These are phyloP conservation scores for Botryotinia narcissicola DNA, from an alignment of 2,329 filamentous ascomycete genomes.

Conservation along the genomic window DNA sequence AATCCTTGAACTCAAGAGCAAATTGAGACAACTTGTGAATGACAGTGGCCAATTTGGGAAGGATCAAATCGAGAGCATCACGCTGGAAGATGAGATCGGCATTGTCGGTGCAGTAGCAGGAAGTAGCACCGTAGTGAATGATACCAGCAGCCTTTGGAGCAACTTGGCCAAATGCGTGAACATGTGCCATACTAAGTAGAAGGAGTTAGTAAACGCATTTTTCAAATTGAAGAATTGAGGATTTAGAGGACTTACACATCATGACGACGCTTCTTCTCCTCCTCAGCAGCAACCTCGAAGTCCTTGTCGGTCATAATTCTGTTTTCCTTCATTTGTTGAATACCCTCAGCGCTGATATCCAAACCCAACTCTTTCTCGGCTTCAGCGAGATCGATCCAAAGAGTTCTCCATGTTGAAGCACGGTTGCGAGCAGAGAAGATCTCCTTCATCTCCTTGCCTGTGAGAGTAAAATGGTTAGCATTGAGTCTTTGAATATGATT, in stretches of 20 bases:
- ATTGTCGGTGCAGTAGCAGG: constrained; percentile 53
- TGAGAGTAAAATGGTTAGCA: constrained; percentile 3
- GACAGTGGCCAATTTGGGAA: constrained; percentile 75
- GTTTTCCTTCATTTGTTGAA: constrained; percentile 73
- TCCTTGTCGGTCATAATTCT: constrained; percentile 74
- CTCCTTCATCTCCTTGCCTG: constrained; percentile 62
- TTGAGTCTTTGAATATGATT: not conserved
- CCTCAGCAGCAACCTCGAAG: constrained; percentile 69
- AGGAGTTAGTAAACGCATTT: not conserved
- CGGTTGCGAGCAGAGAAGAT: constrained; percentile 74
- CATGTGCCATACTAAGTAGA: constrained; percentile 42
- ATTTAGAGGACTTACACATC: constrained; percentile 47
- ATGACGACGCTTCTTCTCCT: constrained; percentile 72
- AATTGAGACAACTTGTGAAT: constrained; percentile 73
- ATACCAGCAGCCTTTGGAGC: constrained; percentile 78
- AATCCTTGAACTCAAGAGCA: constrained; percentile 67
- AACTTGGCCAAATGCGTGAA: constrained; percentile 70
- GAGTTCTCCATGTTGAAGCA: constrained; percentile 46
- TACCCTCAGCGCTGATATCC: constrained; percentile 68
- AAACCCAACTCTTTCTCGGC: constrained; percentile 78
- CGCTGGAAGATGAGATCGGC: constrained; percentile 68
- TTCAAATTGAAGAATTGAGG: constrained; percentile 37
- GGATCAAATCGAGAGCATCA: constrained; percentile 71
- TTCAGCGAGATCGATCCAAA: constrained; percentile 85
- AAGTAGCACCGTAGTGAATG: constrained; percentile 65